Conservation (phyloP, 768 basidiomycete species). For the Arthromyces matolae region DNA sequence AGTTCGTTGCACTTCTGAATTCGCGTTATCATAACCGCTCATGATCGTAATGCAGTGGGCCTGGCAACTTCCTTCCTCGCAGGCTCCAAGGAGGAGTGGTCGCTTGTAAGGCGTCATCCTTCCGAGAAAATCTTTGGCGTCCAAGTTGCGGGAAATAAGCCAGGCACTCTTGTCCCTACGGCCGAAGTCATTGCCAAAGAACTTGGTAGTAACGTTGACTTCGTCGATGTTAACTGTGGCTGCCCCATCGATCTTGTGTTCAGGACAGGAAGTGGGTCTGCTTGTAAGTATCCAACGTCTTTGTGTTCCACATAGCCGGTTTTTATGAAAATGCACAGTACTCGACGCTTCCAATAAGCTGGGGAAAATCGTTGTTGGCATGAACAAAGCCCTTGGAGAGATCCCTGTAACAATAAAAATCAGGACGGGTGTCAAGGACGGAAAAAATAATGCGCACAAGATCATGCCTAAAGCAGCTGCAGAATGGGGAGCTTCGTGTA, state of each 20-base stretch:
- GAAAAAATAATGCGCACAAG: constrained; percentile 83
- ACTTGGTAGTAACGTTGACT: constrained; percentile 67
- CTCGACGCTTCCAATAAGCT: constrained; percentile 80
- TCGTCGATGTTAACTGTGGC: constrained; percentile 93
- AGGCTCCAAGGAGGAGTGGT: constrained; percentile 94
- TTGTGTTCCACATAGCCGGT: too few relatives aligned
- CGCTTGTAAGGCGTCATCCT: constrained; percentile 83
- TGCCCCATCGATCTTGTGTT: constrained; percentile 98
- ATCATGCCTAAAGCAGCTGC: constrained; percentile 75
- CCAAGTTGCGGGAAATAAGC: constrained; percentile 89
- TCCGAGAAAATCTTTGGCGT: constrained; percentile 86
- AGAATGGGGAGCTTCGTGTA: constrained; percentile 45
- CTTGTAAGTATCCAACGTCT: constrained; percentile 50
- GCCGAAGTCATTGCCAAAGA: constrained; percentile 80
- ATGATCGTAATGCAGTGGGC: constrained; percentile 86
- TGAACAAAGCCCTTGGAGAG: constrained; percentile 87
- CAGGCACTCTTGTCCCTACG: constrained; percentile 69
- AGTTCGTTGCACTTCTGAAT: constrained; percentile 41
- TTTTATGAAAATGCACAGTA: constrained; percentile 46
- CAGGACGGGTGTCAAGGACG: constrained; percentile 91
- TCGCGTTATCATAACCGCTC: neutral
- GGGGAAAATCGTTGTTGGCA: constrained; percentile 83
- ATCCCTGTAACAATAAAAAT: constrained; percentile 89
- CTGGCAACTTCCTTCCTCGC: constrained; percentile 85
- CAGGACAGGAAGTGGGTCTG: constrained; percentile 85